These are phyloP conservation scores for Fusarium brachygibbosum DNA, from an alignment of 2,329 filamentous ascomycete genomes.

Conservation along the genomic window DNA sequence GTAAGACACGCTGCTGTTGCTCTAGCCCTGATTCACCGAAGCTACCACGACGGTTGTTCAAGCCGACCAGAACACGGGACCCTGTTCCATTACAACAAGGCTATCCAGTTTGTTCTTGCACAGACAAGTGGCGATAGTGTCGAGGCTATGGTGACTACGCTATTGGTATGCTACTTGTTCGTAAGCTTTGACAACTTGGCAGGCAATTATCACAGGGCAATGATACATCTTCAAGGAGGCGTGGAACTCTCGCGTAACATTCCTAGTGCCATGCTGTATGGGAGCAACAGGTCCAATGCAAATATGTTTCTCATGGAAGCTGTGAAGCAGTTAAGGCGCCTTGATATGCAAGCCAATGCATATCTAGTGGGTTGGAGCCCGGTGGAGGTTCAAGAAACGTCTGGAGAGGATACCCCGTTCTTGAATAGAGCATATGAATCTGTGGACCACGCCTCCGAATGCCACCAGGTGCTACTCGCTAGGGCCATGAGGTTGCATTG, in stretches of 20 bases:
- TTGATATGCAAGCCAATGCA: background rate
- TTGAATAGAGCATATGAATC: background rate
- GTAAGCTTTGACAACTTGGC: background rate
- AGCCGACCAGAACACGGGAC: background rate
- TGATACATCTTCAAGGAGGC: background rate
- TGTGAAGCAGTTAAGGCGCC: background rate
- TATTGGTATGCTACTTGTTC: background rate
- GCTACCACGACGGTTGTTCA: background rate
- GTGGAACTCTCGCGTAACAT: background rate
- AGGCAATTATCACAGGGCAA: background rate
- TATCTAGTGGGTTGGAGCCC: background rate
- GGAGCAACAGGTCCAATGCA: rapidly evolving
- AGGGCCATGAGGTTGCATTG: background rate
- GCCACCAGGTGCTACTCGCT: background rate
- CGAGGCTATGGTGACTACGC: background rate
- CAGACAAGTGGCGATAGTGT: background rate
- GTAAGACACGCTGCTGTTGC: background rate
- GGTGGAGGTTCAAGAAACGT: background rate
- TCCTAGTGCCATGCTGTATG: background rate
- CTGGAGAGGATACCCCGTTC: background rate
- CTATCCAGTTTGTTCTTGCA: background rate
- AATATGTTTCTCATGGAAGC: background rate
- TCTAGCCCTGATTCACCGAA: background rate
- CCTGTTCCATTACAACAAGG: background rate
- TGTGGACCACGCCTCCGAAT: background rate